Evolutionary conservation across 2,329 filamentous ascomycete genomes (phyloP), one percentile per base, ranked within the genome.

Genomic region (Trichoderma koningiopsis): DNA sequence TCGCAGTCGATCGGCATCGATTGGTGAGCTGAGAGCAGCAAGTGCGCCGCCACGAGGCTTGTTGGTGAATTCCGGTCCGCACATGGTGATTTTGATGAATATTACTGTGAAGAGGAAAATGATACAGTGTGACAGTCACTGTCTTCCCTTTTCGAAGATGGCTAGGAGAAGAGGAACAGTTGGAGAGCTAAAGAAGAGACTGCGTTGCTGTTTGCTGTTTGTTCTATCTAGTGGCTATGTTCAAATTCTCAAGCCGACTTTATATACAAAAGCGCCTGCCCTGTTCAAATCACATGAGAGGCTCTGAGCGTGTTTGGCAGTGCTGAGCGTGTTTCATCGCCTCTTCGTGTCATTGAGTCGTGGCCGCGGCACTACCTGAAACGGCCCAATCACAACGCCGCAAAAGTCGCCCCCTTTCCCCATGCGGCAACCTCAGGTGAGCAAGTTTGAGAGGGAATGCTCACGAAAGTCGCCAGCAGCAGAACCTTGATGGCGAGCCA

Each of bases 11-110:
- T 33, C 47, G 5, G 33, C 37, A 63, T 47, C 70, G 19, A 70
- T 72, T 11, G 76, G 76, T 49, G 78, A 77, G 22, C 74, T 79
- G 57, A 85, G 79, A 7, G 83, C 81, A 8, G 78, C 83, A 61
- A 85, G 78, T 19, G 83, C 83, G 40, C 83, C 83, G 69, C 83
- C 83, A 49, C 79, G 78, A 11, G 82, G 81, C 58, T 79, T 75
- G 68, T 80, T 78, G 13, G 79, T 78, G 68, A 73, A 78, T 61
- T 84, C 79, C 5, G 79, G 79, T 55, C 83, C 83, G 71, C 83
- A 85, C 83, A 85, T 85, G 49, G 14, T 75, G 31, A 11, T 29
- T 5, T 52, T 31, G 43, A 1, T 19, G 14, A 16, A 11, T 19
- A 4, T 2, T 47, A 13, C 19, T 57, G n/a, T n/a, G 19, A 43